Conservation (phyloP, 805 yeast species). For the Monosporozyma solicola region DNA sequence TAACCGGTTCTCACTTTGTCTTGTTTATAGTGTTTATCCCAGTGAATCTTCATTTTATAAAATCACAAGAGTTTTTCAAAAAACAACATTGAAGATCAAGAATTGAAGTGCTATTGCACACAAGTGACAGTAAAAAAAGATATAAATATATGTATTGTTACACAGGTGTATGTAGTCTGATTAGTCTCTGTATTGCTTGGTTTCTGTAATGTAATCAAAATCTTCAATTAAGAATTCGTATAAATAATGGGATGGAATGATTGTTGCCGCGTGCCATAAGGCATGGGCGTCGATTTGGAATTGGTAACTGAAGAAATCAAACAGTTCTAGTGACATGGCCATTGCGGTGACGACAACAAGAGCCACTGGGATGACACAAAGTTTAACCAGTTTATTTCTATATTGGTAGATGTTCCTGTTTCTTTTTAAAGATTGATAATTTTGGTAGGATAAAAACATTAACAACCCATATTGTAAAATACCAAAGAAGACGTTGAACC, state of each 20-base stretch:
- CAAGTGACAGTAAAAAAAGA: no score
- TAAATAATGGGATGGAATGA: constrained; percentile 69
- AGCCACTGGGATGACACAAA: constrained; percentile 40
- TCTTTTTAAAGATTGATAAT: constrained; percentile 15
- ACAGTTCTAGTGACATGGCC: constrained; percentile 85
- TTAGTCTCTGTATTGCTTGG: constrained; percentile 1
- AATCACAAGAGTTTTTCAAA: no score
- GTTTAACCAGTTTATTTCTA: constrained; percentile 6
- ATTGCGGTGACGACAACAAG: constrained; percentile 45
- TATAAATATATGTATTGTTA: background rate
- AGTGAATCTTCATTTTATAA: no score
- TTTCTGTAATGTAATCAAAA: constrained; percentile 15
- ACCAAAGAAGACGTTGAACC: constrained; percentile 75
- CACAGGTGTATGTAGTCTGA: background rate
- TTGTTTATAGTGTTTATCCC: no score
- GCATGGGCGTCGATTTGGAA: constrained; percentile 85
- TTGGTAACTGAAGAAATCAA: constrained; percentile 72
- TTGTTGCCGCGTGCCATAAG: constrained; percentile 85
- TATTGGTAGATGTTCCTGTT: background rate
- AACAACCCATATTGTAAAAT: constrained; percentile 53
- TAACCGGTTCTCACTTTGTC: no score
- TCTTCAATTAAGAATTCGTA: constrained; percentile 51
- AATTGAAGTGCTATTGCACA: no score
- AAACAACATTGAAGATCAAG: no score
- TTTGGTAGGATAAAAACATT: constrained; percentile 25